These are phyloP conservation scores for Seiridium unicorne DNA, from an alignment of 2,329 filamentous ascomycete species.

Conservation along the genomic window DNA sequence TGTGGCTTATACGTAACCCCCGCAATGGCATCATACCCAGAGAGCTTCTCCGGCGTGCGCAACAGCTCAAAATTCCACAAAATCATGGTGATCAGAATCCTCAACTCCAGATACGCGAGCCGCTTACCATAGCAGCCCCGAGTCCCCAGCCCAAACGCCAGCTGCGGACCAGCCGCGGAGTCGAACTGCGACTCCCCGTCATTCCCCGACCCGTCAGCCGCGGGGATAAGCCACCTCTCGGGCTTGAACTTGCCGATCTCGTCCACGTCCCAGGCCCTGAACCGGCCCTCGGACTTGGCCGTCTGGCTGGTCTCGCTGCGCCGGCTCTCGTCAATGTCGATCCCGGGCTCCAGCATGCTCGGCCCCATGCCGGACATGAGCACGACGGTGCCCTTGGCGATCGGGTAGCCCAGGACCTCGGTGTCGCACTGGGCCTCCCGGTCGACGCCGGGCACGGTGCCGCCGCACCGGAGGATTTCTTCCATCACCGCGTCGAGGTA, in stretches of 20 bases:
- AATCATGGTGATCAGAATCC: constrained; percentile 15
- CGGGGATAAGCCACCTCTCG: constrained; percentile 16
- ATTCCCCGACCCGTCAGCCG: not conserved
- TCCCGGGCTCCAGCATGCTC: constrained; percentile 8
- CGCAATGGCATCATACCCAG: not conserved
- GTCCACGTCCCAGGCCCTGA: constrained; percentile 5
- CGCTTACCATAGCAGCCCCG: constrained; percentile 24
- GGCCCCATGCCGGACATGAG: constrained; percentile 12
- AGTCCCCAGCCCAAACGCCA: constrained; percentile 23
- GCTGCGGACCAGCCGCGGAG: constrained; percentile 18
- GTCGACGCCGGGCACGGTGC: constrained; percentile 18
- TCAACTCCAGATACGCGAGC: constrained; percentile 20
- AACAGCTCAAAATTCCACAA: constrained; percentile 22
- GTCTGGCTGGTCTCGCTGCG: constrained; percentile 10
- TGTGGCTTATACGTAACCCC: constrained; percentile 1
- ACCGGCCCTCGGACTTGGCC: not conserved
- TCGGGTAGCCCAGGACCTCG: constrained; percentile 16
- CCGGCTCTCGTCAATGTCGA: constrained; percentile 9
- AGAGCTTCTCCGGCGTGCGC: constrained; percentile 9
- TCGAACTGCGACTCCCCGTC: constrained; percentile 9
- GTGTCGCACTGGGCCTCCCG: constrained; percentile 24
- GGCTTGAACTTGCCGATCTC: constrained; percentile 16
- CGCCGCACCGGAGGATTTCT: constrained; percentile 26
- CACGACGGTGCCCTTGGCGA: constrained; percentile 18
- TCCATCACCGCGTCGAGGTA: constrained; percentile 31